A percentile compares a stretch with the other conserved stretches of the same genome.
These are phyloP conservation scores for Schrenkiella parvula DNA, from an alignment of 345 rosid genomes.

Conservation along the genomic window DNA sequence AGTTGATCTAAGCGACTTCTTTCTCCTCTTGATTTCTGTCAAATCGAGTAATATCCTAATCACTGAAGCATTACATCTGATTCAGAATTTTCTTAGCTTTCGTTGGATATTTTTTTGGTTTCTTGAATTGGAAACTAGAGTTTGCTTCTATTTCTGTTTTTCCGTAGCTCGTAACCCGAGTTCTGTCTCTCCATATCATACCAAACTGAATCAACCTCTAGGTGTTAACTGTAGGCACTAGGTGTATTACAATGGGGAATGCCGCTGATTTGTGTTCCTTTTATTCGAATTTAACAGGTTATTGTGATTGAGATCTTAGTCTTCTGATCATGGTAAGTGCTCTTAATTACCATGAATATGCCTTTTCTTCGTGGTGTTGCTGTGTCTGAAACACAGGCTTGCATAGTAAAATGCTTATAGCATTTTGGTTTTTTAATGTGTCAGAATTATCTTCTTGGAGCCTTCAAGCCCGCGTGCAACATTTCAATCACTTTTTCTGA, in stretches of 20 bases:
- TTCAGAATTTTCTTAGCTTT: not conserved
- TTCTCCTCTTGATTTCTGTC: not conserved
- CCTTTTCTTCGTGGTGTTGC: not conserved
- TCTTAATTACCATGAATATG: not conserved
- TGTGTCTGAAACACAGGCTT: not conserved
- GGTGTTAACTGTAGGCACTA: not conserved
- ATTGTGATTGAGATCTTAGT: conserved; percentile 23
- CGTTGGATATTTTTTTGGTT: not conserved
- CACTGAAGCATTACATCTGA: conserved; percentile 10
- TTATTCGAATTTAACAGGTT: conserved; percentile 19
- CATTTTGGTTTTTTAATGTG: not conserved
- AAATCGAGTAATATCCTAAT: not conserved
- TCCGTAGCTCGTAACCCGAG: too few relatives aligned
- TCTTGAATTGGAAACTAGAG: conserved; percentile 7
- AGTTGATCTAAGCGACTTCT: not conserved
- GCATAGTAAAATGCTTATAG: conserved; percentile 4
- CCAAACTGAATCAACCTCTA: not conserved
- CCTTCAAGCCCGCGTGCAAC: conserved; percentile 91
- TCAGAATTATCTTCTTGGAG: conserved; percentile 93
- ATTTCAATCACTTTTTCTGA: conserved; percentile 69
- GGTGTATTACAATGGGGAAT: not conserved
- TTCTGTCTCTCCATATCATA: not conserved
- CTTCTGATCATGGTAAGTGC: conserved; percentile 36
- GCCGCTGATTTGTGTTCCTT: conserved; percentile 11
- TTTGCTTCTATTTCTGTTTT: not conserved